Base-by-base conservation (phyloP, 2,329 filamentous ascomycete genomes). In the Trichoderma koningiopsis region DNA sequence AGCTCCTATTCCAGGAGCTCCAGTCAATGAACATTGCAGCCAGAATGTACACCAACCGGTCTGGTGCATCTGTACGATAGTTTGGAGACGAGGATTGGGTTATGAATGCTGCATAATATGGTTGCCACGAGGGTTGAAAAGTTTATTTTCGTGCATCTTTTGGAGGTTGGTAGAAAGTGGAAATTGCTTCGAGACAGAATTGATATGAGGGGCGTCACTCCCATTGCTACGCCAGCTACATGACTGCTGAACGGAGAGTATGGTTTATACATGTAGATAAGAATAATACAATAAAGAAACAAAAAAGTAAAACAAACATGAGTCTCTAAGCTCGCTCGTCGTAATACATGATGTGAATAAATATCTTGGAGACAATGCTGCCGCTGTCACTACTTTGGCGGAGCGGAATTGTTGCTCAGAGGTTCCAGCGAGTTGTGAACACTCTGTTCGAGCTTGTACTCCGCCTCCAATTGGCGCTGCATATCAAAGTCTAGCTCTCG, bases 21-120 rank as follows among this genome's bases (percentile, higher is more conserved):
- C 93, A 94, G 78, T 91, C 94, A 61, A 99, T 99, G 96, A 98
- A 98, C 81, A 98, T 99, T 80, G 95, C 96, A 13, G 91, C 95
- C 37, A 91, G 96, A 79, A 95, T 99, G 94, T 99, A 97, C 80
- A 98, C 95, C 49, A 92, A 92, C 79, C 85, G 92, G 70, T 93
- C 91, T 19, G 92, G 91, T 67, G 89, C 92, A 69, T 89, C 89
- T 55, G 88, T 93, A 72, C 87, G 91, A 73, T 91, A 81, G 56
- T 56, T 37, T 35, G 31, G 19, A 22, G 24, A 43, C 19, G 64
- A 35, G 40, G 22, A 60, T 22, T 70, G 62, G 69, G 61, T 68
- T 49, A 27, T 68, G 33, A 60, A 70, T 68, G 62, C 60, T 70
- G 63, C 53, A n/a, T 24, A 24, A 56, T 55, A 68, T 61, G 52